These are phyloP conservation scores for Letharia columbiana DNA, from an alignment of 495 filamentous ascomycete genomes.

Conservation along the genomic window DNA sequence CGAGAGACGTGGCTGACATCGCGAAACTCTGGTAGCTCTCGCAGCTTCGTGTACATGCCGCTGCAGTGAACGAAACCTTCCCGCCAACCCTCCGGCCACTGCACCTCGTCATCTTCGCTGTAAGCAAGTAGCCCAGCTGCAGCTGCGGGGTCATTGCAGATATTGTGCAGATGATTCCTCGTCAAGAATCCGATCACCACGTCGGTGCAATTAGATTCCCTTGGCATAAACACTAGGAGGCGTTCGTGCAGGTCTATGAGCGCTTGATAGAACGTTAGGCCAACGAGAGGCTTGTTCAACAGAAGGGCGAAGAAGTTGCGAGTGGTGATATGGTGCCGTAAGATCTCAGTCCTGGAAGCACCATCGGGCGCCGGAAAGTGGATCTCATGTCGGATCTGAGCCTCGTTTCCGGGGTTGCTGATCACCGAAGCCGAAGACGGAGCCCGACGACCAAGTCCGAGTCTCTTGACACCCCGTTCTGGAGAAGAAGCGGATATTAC, in stretches of 20 bases:
- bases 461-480: not conserved
- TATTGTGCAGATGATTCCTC: constrained; percentile 48
- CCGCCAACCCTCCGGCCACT: constrained; percentile 53
- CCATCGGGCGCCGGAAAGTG: constrained; percentile 47
- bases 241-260: constrained; percentile 48
- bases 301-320: constrained; percentile 56
- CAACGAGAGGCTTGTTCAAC: constrained; percentile 47
- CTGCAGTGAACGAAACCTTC: constrained; percentile 35
- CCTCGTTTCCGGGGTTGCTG: not conserved
- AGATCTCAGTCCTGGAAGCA: constrained; percentile 36
- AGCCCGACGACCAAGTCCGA: not conserved
- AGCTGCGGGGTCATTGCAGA: constrained; percentile 48
- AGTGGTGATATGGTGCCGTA: constrained; percentile 52
- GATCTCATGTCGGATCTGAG: constrained; percentile 38
- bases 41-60: constrained; percentile 2
- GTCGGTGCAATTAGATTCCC: constrained; percentile 39
- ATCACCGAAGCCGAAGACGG: not conserved
- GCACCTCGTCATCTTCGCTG: constrained; percentile 40
- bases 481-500: not conserved
- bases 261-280: constrained; percentile 48
- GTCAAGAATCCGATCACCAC: constrained; percentile 34
- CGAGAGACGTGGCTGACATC: constrained; percentile 3
- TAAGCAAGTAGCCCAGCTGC: constrained; percentile 55
- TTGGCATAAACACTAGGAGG: constrained; percentile 45
- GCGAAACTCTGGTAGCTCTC: constrained; percentile 1